These are phyloP conservation scores for Afroboletus lepidellus DNA, from an alignment of 1,284 basidiomycete species.

Conservation along the genomic window DNA sequence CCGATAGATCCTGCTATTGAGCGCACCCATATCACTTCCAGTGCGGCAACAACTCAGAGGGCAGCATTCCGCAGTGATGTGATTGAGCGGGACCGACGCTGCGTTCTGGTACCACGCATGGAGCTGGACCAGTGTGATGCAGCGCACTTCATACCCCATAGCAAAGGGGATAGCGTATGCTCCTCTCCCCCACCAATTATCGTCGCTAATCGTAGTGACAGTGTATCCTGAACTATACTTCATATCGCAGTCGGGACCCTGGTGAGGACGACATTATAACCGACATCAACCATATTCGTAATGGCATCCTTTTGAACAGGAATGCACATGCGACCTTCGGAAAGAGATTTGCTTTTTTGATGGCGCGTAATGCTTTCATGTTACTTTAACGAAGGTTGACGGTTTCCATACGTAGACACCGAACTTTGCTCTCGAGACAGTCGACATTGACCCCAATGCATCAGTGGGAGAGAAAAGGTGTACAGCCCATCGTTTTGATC, in stretches of 20 bases:
- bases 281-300: neutral
- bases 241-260: neutral
- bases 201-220: neutral
- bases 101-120: too few relatives aligned
- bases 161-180: neutral
- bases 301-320: neutral
- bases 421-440: neutral
- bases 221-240: neutral
- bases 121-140: neutral
- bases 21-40: neutral
- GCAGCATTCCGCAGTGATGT: neutral
- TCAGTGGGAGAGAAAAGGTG: neutral
- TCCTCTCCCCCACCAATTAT: neutral
- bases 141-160: neutral
- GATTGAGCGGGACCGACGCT: neutral
- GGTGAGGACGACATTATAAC: neutral
- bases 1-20: neutral
- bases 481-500: neutral
- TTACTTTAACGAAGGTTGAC: neutral
- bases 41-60: neutral
- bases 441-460: neutral
- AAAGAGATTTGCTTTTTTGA: neutral
- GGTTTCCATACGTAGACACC: neutral
- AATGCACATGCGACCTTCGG: neutral
- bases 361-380: neutral